Conservation (phyloP, 345 rosid species). For the Rhizophora mangle region DNA sequence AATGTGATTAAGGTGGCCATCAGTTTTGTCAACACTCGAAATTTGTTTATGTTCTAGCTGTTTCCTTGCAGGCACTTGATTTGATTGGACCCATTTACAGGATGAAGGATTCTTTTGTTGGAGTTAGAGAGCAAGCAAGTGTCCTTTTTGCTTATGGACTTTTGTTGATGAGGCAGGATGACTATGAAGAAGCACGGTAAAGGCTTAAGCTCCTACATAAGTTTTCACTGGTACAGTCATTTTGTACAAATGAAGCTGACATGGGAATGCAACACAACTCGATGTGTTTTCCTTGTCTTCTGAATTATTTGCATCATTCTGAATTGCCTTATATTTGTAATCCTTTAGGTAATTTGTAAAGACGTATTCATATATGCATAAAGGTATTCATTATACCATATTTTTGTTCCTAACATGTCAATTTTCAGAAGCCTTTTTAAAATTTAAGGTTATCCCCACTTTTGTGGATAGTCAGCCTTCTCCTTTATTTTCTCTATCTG, state of each 20-base stretch:
- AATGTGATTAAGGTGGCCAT: conserved; percentile 2
- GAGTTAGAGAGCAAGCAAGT: conserved; percentile 89
- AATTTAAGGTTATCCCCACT: too few species aligned
- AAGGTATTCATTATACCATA: neutral
- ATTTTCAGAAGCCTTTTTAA: neutral
- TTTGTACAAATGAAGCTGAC: neutral
- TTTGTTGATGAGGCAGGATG: conserved; percentile 87
- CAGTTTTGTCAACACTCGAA: neutral
- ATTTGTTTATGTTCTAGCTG: conserved; percentile 4
- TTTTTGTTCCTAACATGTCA: neutral
- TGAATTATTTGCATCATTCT: neutral
- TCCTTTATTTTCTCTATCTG: neutral
- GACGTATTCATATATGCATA: neutral
- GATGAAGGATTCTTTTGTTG: conserved; percentile 75
- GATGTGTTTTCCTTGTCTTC: neutral
- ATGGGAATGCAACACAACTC: conserved; percentile 1
- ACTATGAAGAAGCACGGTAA: conserved; percentile 88
- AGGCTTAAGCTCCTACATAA: conserved; percentile 14
- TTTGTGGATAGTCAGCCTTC: neutral
- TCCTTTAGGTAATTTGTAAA: neutral
- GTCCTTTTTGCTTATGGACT: conserved; percentile 93
- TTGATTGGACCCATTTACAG: conserved; percentile 79
- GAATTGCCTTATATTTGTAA: neutral
- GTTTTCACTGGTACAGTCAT: neutral
- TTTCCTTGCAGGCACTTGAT: conserved; percentile 73